Evolutionary conservation across 805 yeast genomes (phyloP), one percentile per base, ranked within the genome.

Genomic region (Hanseniaspora guilliermondii): DNA sequence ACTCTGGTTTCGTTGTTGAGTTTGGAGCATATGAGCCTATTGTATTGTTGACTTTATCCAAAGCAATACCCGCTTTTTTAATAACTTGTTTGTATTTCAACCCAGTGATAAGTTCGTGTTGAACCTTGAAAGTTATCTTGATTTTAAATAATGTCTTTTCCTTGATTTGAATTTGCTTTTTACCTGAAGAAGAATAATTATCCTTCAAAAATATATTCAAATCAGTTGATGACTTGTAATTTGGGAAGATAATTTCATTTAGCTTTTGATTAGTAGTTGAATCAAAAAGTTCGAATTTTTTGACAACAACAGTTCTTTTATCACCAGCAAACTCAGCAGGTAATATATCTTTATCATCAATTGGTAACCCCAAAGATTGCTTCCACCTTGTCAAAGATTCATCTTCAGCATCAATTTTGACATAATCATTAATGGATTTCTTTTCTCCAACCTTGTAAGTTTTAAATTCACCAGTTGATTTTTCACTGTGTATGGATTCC

Each of bases 321-420:
- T 87, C 95, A 30, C 82, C 85, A 4, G 85, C 76, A 55, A 59
- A 66, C 50, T 76, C 80, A 27, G 80, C 80, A 14, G 85, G 89
- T 59, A 80, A 72, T 3, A 79, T 65, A n/a, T 66, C 68, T 57
- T 80, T 81, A 9, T 79, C 74, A 49, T 80, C 69, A 27, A 35
- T 38, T 6, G 55, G 30, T 56, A 88, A 71, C 0, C 97, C 97
- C 33, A 88, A 71, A 1, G 95, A 85, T 56, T 81, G 85, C 68
- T 89, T 89, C 97, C 97, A 88, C 68, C 85, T 86, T 58, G 83
- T 85, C 58, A 88, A 73, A 17, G 94, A 83, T 68, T 87, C 96
- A 66, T 88, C 97, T 61, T 87, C 85, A 12, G 91, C 91, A 65
- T 88, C 97, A 60, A 88, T 70, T 55, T 82, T 76, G 54, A 82